phyloP scores from a whole-genome alignment of 257 asterid species.

The Rhazya stricta region DNA sequence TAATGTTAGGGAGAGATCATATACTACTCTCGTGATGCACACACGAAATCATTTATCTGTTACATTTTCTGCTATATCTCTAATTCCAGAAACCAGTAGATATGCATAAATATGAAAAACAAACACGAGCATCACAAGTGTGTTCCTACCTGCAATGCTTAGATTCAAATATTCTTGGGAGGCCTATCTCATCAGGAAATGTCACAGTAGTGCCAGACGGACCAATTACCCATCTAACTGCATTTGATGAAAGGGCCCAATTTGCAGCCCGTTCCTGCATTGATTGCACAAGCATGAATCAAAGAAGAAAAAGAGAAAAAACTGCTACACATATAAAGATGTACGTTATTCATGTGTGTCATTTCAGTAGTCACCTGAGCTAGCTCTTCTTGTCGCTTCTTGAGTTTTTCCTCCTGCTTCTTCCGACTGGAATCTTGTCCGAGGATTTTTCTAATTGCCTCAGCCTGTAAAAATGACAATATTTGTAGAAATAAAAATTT shows the following conservation, averaged over 20 bases:
- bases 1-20: background rate
- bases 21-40: background rate
- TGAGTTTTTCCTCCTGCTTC: constrained; percentile 64
- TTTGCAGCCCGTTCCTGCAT: constrained; percentile 60
- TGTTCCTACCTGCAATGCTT: constrained; percentile 56
- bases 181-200: constrained; percentile 77
- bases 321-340: constrained; percentile 2
- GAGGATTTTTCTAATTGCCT: constrained; percentile 79
- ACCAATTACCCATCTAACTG: constrained; percentile 76
- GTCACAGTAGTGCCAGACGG: constrained; percentile 79
- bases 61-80: background rate
- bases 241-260: constrained; percentile 36
- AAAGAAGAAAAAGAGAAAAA: background rate
- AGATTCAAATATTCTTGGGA: constrained; percentile 71
- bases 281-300: background rate
- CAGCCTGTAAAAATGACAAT: constrained; percentile 49
- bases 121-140: background rate
- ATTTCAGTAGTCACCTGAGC: constrained; percentile 46
- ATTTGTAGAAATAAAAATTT: background rate
- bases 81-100: background rate
- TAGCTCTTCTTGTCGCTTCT: constrained; percentile 51
- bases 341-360: background rate
- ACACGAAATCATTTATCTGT: background rate
- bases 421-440: constrained; percentile 92
- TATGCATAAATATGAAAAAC: background rate